Percentiles rank a stretch among this genome's conserved stretches.
Evolutionary conservation across 345 rosid species (phyloP).

Genomic region (Linum trigynum): DNA sequence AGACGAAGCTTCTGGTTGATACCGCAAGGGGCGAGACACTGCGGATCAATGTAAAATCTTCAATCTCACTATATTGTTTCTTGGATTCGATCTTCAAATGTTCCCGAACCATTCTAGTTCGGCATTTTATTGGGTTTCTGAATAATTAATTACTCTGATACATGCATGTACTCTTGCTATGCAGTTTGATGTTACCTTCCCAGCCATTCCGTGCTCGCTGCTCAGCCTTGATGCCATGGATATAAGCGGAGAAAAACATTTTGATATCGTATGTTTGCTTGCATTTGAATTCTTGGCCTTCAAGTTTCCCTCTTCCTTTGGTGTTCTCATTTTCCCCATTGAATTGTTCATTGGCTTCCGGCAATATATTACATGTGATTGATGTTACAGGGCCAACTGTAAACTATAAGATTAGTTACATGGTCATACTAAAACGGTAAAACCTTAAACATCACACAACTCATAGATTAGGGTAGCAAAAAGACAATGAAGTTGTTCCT

Average conservation of each 20-base stretch:
- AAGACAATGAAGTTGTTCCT: background rate
- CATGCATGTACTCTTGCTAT: background rate
- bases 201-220: conserved; percentile 22
- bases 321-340: too few species aligned
- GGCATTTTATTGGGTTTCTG: too few species aligned
- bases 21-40: conserved; percentile 23
- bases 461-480: background rate
- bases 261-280: conserved; percentile 21
- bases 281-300: background rate
- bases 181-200: conserved; percentile 31
- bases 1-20: conserved; percentile 27
- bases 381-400: too few species aligned
- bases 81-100: too few species aligned
- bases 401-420: background rate
- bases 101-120: too few species aligned
- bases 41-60: conserved; percentile 18
- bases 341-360: background rate
- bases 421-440: background rate
- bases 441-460: background rate
- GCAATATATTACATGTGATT: background rate
- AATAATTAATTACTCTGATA: background rate
- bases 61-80: too few species aligned
- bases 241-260: conserved; percentile 29
- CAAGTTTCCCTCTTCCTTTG: background rate
- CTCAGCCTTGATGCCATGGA: conserved; percentile 27